These are phyloP conservation scores for Komagataella ulmi DNA, from an alignment of 805 yeast genomes.

Conservation along the genomic window DNA sequence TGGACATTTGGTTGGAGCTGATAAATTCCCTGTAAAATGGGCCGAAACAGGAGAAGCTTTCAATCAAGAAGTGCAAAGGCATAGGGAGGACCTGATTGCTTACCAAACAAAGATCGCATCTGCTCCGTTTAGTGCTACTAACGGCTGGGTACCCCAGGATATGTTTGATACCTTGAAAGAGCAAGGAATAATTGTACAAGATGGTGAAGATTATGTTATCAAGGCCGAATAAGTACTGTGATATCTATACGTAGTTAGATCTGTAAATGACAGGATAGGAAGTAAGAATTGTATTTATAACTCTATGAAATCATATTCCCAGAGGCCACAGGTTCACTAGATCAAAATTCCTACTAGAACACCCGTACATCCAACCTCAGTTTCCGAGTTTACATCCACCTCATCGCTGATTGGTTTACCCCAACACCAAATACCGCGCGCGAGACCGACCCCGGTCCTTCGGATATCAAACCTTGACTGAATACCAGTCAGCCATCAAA, in stretches of 20 bases:
- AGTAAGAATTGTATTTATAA: background rate
- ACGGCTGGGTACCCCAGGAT: conserved; percentile 94
- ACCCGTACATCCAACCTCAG: background rate
- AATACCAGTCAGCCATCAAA: background rate
- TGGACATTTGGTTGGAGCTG: conserved; percentile 37
- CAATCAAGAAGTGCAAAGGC: conserved; percentile 30
- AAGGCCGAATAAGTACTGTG: conserved; percentile 14
- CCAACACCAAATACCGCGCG: background rate
- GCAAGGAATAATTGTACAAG: conserved; percentile 54
- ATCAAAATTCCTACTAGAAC: too few relatives aligned
- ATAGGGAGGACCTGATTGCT: conserved; percentile 33
- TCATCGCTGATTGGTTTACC: background rate
- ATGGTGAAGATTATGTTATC: conserved; percentile 30
- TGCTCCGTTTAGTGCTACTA: conserved; percentile 78
- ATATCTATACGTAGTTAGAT: background rate
- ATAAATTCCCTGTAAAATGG: conserved; percentile 48
- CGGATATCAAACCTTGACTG: background rate
- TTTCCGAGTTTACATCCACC: background rate
- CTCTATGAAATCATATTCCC: background rate
- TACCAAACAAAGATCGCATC: conserved; percentile 58
- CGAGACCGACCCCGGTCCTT: background rate
- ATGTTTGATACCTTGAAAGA: conserved; percentile 63
- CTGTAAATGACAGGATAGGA: background rate
- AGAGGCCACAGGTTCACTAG: too few relatives aligned
- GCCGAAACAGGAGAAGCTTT: conserved; percentile 44